Percentiles rank a stretch among this genome's conserved stretches.
Conservation (phyloP, 2,329 filamentous ascomycete genomes). For the Drechslerella stenobrocha region DNA sequence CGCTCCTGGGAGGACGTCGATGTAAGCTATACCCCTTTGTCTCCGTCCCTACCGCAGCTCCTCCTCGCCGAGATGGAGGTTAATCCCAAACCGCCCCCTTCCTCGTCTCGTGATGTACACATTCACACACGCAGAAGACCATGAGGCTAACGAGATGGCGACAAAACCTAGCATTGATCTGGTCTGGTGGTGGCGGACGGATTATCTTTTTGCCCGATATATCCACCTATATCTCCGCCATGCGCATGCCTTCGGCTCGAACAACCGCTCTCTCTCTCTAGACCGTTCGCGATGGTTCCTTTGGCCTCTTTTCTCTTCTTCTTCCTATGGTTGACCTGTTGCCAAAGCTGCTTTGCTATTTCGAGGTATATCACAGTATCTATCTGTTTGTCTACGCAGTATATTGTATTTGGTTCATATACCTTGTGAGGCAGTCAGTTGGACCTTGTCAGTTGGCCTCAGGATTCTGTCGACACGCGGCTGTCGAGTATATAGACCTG, state of each 20-base stretch:
- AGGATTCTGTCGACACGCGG: too few relatives aligned
- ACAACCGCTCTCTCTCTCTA: background rate
- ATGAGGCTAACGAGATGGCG: background rate
- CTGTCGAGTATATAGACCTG: too few relatives aligned
- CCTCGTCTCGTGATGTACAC: background rate
- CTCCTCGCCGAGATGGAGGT: conserved; percentile 18
- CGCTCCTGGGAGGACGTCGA: conserved; percentile 76
- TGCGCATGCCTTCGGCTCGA: background rate
- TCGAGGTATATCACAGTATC: too few relatives aligned
- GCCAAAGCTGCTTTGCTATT: too few relatives aligned
- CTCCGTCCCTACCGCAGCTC: conserved; percentile 2
- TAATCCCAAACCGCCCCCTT: conserved; percentile 5
- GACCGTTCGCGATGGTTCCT: too few relatives aligned
- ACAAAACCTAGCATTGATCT: background rate
- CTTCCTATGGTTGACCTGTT: too few relatives aligned
- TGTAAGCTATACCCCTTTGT: conserved; percentile 23
- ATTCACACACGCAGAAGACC: background rate
- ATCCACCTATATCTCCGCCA: conserved; percentile 6
- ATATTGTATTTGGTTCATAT: too few relatives aligned
- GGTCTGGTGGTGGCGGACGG: conserved; percentile 5
- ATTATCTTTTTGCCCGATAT: background rate
- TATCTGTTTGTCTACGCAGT: too few relatives aligned
- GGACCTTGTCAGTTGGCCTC: too few relatives aligned
- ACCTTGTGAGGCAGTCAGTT: too few relatives aligned
- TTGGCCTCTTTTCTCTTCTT: background rate